Evolutionary conservation across 495 filamentous ascomycete genomes (phyloP).

Genomic region (Margaritispora aquatica): DNA sequence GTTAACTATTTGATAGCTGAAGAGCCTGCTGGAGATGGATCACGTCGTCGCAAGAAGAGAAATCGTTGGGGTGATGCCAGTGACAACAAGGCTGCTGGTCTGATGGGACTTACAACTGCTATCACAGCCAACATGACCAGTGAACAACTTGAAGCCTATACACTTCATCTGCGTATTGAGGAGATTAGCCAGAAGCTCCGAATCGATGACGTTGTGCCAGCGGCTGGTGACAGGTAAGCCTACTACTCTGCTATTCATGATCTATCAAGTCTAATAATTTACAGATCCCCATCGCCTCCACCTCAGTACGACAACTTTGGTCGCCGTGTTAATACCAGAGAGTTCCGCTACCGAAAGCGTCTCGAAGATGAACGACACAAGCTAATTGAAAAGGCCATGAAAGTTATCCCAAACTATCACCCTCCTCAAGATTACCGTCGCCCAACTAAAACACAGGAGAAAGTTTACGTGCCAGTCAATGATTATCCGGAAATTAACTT

Average conservation of each 20-base stretch:
- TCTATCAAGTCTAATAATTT: conserved; percentile 15
- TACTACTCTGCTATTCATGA: background rate
- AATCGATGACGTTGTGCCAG: conserved; percentile 96
- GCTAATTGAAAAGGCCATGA: conserved; percentile 95
- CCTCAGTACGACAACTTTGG: conserved; percentile 99
- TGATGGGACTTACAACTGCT: conserved; percentile 95
- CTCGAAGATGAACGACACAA: conserved; percentile 98
- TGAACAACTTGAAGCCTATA: conserved; percentile 96
- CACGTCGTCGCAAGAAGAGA: conserved; percentile 86
- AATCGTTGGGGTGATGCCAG: conserved; percentile 95
- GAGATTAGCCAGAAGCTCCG: conserved; percentile 98
- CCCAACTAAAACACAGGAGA: conserved; percentile 98
- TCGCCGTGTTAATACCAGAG: conserved; percentile 95
- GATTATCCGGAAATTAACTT: conserved; percentile 99
- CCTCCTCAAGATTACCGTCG: conserved; percentile 96
- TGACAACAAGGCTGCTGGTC: conserved; percentile 95
- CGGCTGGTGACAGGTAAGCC: conserved; percentile 84
- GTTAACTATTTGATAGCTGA: conserved; percentile 32
- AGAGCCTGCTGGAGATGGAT: conserved; percentile 49
- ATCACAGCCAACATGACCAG: conserved; percentile 96
- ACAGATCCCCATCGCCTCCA: conserved; percentile 87
- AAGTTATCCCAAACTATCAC: conserved; percentile 96
- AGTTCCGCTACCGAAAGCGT: conserved; percentile 93
- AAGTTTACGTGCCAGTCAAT: conserved; percentile 99
- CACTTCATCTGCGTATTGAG: conserved; percentile 89